Evolutionary conservation across 371 early-diverging fungal species (phyloP), one percentile per base, ranked within the genome.

Genomic region (Pancytospora philotis): DNA sequence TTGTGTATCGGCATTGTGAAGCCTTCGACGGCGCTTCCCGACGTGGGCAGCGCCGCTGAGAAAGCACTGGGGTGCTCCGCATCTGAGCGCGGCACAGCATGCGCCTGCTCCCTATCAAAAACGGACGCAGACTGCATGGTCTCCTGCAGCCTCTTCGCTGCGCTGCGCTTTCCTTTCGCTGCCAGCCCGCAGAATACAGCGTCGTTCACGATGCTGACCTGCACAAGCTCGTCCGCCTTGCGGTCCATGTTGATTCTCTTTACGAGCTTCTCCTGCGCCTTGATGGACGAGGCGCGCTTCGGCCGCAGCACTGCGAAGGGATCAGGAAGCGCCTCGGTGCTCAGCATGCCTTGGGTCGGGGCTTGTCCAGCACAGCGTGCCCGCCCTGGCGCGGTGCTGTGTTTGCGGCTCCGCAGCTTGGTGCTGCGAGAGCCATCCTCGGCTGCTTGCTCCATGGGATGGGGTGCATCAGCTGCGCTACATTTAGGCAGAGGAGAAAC

Each of bases 251-350:
- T 22, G 45, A 41, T 41, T 41, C 22, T 13, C 22, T 45, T 61
- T 37, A 34, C 63, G 57, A 2, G 58, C 22, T 8, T 39, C 34
- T 19, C 38, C 19, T 32, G 56, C 34, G 38, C 38, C 35, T 39
- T 56, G 50, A 60, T 39, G 62, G 1, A 35, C 32, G 6, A 45
- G 45, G 45, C 45, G 13, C 45, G 45, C 45, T 41, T 41, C 45
- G 13, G 45, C 22, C 22, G 13, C 13, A 22, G 13, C 13, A 13
- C 45, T 22, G 13, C 45, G 22, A 41, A 41, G 22, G 45, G 45
- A 41, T 41, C n/a, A n/a, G n/a, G n/a, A n/a, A n/a, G n/a, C n/a
- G n/a, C n/a, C n/a, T n/a, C n/a, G n/a, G n/a, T n/a, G n/a, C n/a
- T n/a, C n/a, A n/a, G n/a, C n/a, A n/a, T n/a, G n/a, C n/a, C n/a